Conservation (phyloP, 2,329 filamentous ascomycete species). For the Paecilomyces niveus region DNA sequence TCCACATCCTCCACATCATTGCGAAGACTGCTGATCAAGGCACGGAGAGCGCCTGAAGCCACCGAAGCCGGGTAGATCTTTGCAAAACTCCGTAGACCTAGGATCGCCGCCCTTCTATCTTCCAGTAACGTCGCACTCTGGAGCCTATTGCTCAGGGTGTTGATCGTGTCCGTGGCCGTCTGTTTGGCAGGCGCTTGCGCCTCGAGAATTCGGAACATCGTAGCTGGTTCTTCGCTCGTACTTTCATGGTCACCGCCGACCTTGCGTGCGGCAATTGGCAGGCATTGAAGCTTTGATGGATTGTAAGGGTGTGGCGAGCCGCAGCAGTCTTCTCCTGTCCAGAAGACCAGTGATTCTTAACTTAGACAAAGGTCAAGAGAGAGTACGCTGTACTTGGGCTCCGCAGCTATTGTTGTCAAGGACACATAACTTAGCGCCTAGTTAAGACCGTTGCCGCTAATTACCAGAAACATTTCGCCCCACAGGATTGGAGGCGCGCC, state of each 20-base stretch:
- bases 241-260: constrained; percentile 35
- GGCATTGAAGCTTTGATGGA: constrained; percentile 18
- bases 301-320: not conserved
- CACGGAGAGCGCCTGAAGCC: constrained; percentile 82
- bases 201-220: constrained; percentile 54
- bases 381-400: not conserved
- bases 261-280: constrained; percentile 16
- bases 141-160: constrained; percentile 77
- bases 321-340: not conserved
- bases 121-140: constrained; percentile 86
- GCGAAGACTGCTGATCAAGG: constrained; percentile 74
- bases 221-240: constrained; percentile 20
- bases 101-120: constrained; percentile 86
- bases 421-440: not conserved
- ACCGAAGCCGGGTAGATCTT: constrained; percentile 96
- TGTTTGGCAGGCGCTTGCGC: constrained; percentile 84
- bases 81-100: constrained; percentile 88
- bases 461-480: not conserved
- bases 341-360: not conserved
- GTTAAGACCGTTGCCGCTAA: constrained; percentile 3
- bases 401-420: not conserved
- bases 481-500: not conserved
- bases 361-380: not conserved
- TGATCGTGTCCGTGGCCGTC: constrained; percentile 91
- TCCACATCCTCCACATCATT: constrained; percentile 93